phyloP scores from a whole-genome alignment of 257 asterid species.

The Nicotiana obtusifolia region DNA sequence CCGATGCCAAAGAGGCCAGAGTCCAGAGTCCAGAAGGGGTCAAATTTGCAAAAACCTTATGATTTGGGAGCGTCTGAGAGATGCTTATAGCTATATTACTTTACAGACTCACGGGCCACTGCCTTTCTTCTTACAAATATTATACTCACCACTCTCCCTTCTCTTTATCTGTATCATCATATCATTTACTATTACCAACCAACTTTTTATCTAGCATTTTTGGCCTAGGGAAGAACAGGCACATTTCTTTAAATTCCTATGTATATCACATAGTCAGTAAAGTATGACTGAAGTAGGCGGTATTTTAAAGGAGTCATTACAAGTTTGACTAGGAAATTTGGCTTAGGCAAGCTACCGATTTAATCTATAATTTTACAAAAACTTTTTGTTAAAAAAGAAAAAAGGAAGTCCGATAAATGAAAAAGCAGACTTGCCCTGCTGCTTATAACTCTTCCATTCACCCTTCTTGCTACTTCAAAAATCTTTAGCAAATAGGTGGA shows the following conservation, averaged over 20 bases:
- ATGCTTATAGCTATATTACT: neutral
- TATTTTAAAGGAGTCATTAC: neutral
- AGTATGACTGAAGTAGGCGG: neutral
- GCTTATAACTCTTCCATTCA: no score
- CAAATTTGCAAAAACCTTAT: neutral
- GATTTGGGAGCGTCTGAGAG: neutral
- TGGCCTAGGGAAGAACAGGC: neutral
- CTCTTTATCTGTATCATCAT: neutral
- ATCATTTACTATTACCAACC: neutral
- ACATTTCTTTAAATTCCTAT: neutral
- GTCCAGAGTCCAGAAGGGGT: neutral
- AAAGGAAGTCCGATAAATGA: neutral
- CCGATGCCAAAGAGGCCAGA: neutral
- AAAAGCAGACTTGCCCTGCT: neutral
- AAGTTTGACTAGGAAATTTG: neutral
- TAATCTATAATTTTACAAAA: neutral
- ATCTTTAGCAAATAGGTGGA: no score
- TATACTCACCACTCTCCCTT: neutral
- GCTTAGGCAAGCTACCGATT: neutral
- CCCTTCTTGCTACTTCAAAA: no score
- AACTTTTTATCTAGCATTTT: neutral
- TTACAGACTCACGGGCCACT: neutral
- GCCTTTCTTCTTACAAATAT: neutral
- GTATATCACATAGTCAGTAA: neutral
- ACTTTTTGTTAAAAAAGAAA: neutral